Conservation (phyloP, 495 filamentous ascomycete species). For the Penicillium macrosclerotiorum region DNA sequence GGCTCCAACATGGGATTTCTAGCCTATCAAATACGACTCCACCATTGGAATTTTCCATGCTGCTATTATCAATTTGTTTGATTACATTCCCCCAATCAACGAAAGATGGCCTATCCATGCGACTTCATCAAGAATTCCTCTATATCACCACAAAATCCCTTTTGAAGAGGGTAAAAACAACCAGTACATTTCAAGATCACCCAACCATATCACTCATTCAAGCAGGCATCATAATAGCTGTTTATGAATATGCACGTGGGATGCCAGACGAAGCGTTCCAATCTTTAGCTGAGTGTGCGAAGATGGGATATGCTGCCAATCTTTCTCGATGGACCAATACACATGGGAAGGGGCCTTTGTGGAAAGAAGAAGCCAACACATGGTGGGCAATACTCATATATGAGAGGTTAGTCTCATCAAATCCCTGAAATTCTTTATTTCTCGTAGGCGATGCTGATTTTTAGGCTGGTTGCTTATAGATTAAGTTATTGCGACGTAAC, state of each 20-base stretch:
- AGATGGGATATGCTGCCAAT: conserved; percentile 2
- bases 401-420: not conserved
- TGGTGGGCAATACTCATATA: conserved; percentile 7
- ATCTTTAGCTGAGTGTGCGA: not conserved
- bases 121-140: not conserved
- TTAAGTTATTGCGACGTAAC: conserved; percentile 1
- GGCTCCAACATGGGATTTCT: not conserved
- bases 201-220: conserved; percentile 1
- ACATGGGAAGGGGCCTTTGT: not conserved
- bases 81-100: not conserved
- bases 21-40: not conserved
- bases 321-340: not conserved
- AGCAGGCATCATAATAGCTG: not conserved
- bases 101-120: not conserved
- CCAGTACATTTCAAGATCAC: not conserved
- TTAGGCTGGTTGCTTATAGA: not conserved
- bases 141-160: conserved; percentile 5
- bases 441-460: no score
- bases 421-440: not conserved
- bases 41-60: not conserved
- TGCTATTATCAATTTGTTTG: conserved; percentile 3
- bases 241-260: conserved; percentile 5
- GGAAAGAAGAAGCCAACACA: conserved; percentile 6
- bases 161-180: not conserved
- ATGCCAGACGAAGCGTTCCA: conserved; percentile 2